Conservation (phyloP, 805 yeast species). For the Candida railenensis region DNA sequence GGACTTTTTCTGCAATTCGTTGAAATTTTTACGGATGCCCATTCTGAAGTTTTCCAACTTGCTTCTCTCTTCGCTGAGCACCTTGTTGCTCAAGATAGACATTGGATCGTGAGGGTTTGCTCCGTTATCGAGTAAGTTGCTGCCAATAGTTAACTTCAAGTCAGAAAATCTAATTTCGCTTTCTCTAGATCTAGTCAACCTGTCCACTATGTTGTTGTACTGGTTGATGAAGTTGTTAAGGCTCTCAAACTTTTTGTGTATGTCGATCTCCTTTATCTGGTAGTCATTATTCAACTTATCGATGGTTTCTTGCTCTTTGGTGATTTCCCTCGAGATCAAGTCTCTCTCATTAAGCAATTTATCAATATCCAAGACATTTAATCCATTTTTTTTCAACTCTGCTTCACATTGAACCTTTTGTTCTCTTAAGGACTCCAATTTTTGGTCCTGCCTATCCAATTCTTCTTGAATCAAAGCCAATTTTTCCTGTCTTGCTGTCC, state of each 20-base stretch:
- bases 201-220: conserved; percentile 55
- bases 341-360: conserved; percentile 62
- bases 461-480: conserved; percentile 59
- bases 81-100: conserved; percentile 4
- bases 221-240: conserved; percentile 52
- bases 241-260: conserved; percentile 49
- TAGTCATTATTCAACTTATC: conserved; percentile 48
- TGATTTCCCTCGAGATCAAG: conserved; percentile 53
- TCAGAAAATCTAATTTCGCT: background rate
- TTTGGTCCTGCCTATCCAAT: conserved; percentile 42
- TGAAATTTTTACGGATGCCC: conserved; percentile 43
- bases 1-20: conserved; percentile 54
- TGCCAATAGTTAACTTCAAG: conserved; percentile 19
- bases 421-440: conserved; percentile 38
- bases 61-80: conserved; percentile 40
- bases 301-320: conserved; percentile 38
- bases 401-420: conserved; percentile 41
- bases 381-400: conserved; percentile 51
- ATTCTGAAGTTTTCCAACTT: conserved; percentile 27
- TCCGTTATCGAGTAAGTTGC: background rate
- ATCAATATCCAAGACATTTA: conserved; percentile 64
- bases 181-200: conserved; percentile 25
- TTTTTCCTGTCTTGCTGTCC: conserved; percentile 60
- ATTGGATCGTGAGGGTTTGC: background rate
- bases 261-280: conserved; percentile 48